Base-by-base conservation (phyloP, 176 grass and related monocot species). In the Dendrocalamus sinicus region DNA sequence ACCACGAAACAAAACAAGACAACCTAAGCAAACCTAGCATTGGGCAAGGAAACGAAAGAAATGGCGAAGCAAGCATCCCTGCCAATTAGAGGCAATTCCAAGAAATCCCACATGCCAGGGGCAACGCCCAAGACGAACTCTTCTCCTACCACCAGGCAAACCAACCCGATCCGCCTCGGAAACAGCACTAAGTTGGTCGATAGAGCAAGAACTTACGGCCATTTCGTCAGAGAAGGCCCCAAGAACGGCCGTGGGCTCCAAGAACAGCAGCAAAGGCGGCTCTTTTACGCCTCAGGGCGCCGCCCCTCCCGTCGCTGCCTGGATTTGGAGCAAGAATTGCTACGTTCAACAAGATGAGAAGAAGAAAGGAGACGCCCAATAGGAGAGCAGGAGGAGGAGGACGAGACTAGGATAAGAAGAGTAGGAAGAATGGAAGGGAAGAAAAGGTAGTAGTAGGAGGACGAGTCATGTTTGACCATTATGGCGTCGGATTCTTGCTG, bases 121-220 rank as follows among this genome's bases (percentile, higher is more conserved):
- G 43, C 52, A 20, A 32, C 75, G 8, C n/a, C 67, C 73, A 3
- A 46, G 57, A 73, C 16, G 74, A 89, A 47, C 4, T 28, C 40
- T 60, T 19, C 44, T 51, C 61, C 20, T 0, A 50, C n/a, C 3
- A 22, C 44, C 58, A 67, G 76, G n/a, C 62, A 64, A 52, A 52
- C 74, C 6, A 7, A 59, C 5, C 14, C 83, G 74, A 87, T 75
- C 84, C 73, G 50, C 22, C 59, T 62, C 22, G 51, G 75, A 63
- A 59, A 69, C 60, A 73, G 59, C 76, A 44, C 11, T n/a, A 23
- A 43, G 23, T 22, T 12, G 50, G 50, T 1, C 39, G 26, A 32
- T 70, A 10, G 62, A 80, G 85, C 75, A 76, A 81, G 70, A 88
- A 91, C 89, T 91, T 84, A 91, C 89, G 14, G 89, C 85, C 89